Conservation (phyloP, 2,329 filamentous ascomycete genomes). For the Calonectria montana region DNA sequence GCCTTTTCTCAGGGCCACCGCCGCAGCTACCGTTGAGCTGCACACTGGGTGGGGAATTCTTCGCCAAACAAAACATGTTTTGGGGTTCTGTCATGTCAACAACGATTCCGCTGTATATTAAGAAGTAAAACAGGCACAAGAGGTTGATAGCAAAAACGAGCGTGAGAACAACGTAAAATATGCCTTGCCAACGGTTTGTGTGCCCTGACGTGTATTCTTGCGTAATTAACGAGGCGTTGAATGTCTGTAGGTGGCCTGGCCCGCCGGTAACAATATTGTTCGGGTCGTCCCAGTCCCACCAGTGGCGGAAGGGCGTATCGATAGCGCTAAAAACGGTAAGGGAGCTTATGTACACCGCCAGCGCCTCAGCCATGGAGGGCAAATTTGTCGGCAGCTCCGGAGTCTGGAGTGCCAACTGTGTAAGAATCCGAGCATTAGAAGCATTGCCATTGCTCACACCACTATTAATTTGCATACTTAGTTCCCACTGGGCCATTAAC, state of each 20-base stretch:
- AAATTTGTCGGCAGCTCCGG: slow-evolving; percentile 59
- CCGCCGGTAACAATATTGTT: slow-evolving; percentile 48
- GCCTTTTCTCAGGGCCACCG: slow-evolving; percentile 48
- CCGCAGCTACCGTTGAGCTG: slow-evolving; percentile 54
- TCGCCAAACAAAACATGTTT: slow-evolving; percentile 77
- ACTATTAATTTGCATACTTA: slow-evolving; percentile 66
- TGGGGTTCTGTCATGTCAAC: slow-evolving; percentile 84
- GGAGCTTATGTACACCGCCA: slow-evolving; percentile 76
- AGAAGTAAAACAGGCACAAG: slow-evolving; percentile 71
- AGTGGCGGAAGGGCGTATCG: slow-evolving; percentile 70
- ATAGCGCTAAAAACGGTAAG: slow-evolving; percentile 72
- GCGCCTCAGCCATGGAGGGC: slow-evolving; percentile 78
- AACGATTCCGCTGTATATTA: slow-evolving; percentile 68
- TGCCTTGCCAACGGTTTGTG: slow-evolving; percentile 67
- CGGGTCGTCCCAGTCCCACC: slow-evolving; percentile 58
- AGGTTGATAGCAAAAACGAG: slow-evolving; percentile 76
- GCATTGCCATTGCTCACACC: slow-evolving; percentile 67
- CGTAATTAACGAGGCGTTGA: slow-evolving; percentile 72
- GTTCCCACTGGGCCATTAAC: slow-evolving; percentile 65
- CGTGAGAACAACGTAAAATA: slow-evolving; percentile 75
- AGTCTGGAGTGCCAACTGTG: slow-evolving; percentile 61
- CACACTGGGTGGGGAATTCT: slow-evolving; percentile 65
- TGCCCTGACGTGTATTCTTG: slow-evolving; percentile 79
- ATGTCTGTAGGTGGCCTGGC: slow-evolving; percentile 63
- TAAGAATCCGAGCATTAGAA: slow-evolving; percentile 66